phyloP scores from a whole-genome alignment of 179 eudicot species.

The Silene noctiflora region DNA sequence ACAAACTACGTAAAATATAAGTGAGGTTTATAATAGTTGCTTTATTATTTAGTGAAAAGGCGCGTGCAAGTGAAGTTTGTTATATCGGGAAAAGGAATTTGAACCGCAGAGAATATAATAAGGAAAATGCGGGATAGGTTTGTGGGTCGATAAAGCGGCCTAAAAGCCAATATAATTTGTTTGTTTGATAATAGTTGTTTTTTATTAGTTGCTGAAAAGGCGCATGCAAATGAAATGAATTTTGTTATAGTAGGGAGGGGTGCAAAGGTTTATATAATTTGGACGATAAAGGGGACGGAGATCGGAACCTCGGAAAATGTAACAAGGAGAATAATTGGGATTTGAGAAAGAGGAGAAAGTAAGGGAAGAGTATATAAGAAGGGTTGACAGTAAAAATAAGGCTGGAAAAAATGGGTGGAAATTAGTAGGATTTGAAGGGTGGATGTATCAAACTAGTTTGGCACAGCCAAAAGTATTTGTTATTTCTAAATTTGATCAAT shows the following conservation, averaged over 20 bases:
- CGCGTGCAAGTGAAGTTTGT: too few species aligned
- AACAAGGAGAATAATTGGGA: too few species aligned
- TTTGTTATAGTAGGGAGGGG: too few species aligned
- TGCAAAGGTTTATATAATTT: not conserved
- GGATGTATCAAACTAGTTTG: not conserved
- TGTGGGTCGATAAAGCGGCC: too few species aligned
- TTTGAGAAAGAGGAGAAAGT: not conserved
- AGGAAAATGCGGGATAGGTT: too few species aligned
- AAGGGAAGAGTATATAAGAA: not conserved
- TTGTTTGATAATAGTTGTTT: too few species aligned
- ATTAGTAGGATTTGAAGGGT: not conserved
- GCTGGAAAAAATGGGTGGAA: not conserved
- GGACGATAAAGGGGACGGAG: not conserved
- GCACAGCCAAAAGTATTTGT: not conserved
- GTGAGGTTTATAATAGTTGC: not conserved
- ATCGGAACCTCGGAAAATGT: not conserved
- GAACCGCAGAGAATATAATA: too few species aligned
- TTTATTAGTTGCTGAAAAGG: too few species aligned
- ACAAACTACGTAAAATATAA: not conserved
- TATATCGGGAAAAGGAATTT: too few species aligned
- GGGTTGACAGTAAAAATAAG: not conserved
- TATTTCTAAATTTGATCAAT: not conserved
- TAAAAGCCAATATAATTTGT: too few species aligned
- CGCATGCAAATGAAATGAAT: too few species aligned
- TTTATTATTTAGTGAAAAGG: too few species aligned